Conservation (phyloP, 441 rosid species). For the Isatis lusitanica region DNA sequence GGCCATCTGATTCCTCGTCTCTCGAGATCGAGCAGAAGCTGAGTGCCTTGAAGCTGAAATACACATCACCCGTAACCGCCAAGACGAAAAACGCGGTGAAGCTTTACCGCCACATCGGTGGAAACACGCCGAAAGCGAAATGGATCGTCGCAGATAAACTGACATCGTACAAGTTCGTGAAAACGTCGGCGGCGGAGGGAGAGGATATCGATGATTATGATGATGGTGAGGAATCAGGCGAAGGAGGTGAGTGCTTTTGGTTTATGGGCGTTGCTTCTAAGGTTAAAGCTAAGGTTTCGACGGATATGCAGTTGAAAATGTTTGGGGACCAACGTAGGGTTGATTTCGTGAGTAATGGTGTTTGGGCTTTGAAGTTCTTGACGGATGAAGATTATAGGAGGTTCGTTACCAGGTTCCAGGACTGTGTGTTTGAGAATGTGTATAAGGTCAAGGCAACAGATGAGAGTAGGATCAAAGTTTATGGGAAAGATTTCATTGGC, state of each 20-base stretch:
- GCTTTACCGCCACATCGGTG: constrained; percentile 68
- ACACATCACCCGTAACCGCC: constrained; percentile 32
- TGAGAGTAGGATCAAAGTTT: constrained; percentile 55
- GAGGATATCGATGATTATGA: constrained; percentile 41
- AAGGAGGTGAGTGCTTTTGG: constrained; percentile 50
- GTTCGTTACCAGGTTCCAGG: constrained; percentile 58
- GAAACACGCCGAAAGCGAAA: constrained; percentile 69
- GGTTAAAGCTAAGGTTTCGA: constrained; percentile 57
- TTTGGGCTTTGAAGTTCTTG: constrained; percentile 71
- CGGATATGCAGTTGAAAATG: constrained; percentile 68
- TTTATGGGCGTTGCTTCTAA: constrained; percentile 55
- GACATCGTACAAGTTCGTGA: constrained; percentile 47
- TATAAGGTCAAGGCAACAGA: constrained; percentile 54
- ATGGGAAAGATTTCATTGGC: constrained; percentile 68
- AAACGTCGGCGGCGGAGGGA: constrained; percentile 32
- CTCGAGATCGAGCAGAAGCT: constrained; percentile 57
- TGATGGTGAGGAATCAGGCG: constrained; percentile 36
- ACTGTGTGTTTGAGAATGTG: constrained; percentile 65
- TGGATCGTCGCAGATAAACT: constrained; percentile 59
- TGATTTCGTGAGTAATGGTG: constrained; percentile 61
- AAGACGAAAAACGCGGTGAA: constrained; percentile 52
- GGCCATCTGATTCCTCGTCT: constrained; percentile 33
- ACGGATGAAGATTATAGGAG: constrained; percentile 54
- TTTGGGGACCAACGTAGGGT: constrained; percentile 64
- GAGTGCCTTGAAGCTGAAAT: constrained; percentile 53